Percentiles rank a stretch among this genome's conserved stretches.
These are phyloP conservation scores for Nakazawaea anatomiae DNA, from an alignment of 805 yeast species.

Conservation along the genomic window DNA sequence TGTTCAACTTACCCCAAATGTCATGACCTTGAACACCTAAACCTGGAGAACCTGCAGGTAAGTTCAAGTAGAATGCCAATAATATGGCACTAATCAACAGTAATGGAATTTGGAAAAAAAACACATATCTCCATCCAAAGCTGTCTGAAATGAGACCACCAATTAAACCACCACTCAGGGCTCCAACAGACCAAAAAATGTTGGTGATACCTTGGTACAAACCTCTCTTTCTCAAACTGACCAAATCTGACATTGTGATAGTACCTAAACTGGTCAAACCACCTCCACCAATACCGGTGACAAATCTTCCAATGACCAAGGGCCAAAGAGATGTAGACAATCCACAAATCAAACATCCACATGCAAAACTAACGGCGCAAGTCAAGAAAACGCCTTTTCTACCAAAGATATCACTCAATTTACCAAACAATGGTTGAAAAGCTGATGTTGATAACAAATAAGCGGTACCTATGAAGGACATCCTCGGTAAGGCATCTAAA, in stretches of 20 bases:
- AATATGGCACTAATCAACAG: slow-evolving; percentile 35
- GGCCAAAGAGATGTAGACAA: slow-evolving; percentile 33
- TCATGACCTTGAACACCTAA: slow-evolving; percentile 41
- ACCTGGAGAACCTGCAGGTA: slow-evolving; percentile 48
- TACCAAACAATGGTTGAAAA: slow-evolving; percentile 52
- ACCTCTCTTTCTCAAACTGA: slow-evolving; percentile 73
- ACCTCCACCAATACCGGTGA: slow-evolving; percentile 88
- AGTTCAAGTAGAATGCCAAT: slow-evolving; percentile 29
- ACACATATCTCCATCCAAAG: slow-evolving; percentile 66
- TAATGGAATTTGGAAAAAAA: slow-evolving; percentile 47
- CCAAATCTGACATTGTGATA: slow-evolving; percentile 69
- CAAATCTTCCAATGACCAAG: slow-evolving; percentile 52
- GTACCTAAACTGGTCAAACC: slow-evolving; percentile 75
- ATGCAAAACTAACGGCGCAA: slow-evolving; percentile 25
- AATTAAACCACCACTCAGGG: slow-evolving; percentile 62
- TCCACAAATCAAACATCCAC: slow-evolving; percentile 39
- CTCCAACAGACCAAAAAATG: slow-evolving; percentile 71
- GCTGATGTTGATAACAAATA: slow-evolving; percentile 38
- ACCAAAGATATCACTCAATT: slow-evolving; percentile 50
- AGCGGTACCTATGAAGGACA: slow-evolving; percentile 38
- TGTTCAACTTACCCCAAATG: slow-evolving; percentile 39
- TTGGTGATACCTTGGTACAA: slow-evolving; percentile 80
- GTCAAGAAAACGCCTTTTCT: slow-evolving; percentile 32
- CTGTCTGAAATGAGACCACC: slow-evolving; percentile 51
- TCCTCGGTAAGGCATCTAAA: slow-evolving; percentile 35